Evolutionary conservation across 352 stramenopile genomes (phyloP), one percentile per base, ranked within the genome.

Genomic region (Phytopythium litorale): DNA sequence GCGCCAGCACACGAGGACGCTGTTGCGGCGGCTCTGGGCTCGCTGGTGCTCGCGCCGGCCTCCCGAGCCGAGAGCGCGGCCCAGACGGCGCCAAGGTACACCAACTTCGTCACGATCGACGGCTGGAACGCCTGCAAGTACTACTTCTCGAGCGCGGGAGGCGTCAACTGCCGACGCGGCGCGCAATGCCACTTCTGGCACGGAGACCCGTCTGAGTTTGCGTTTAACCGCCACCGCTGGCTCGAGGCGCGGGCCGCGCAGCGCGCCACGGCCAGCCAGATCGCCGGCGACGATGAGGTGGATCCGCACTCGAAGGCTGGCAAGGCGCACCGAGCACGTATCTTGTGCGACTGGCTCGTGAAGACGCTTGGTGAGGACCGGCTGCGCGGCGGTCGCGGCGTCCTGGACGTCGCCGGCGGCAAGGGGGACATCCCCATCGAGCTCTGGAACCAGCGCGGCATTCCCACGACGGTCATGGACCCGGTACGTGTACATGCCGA

Each of bases 351-450:
- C 28, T 97, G 88, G 83, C 75, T 97, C 28, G 72, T 97, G 3
- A 68, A 86, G 12, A 68, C 63, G n/a, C 67, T 94, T 38, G 78
- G 89, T 0, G 54, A 70, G 9, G 62, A 70, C 19, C 35, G 42
- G 11, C 67, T 97, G 30, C 60, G 60, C n/a, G 7, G 43, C 1
- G 85, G 88, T 9, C 70, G 70, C 4, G 89, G 89, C 16, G 88
- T 97, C 6, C 53, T 97, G n/a, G 89, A 97, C 49, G 76, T 97
- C 9, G 89, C 89, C 38, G 89, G 89, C 25, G 89, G 89, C 45
- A 94, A 94, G 72, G 89, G 89, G 35, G 85, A 96, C 62, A 92
- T 97, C 50, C 69, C 77, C 18, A 88, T 96, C 63, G 77, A 96
- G 66, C 72, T 97, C 12, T 89, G 80, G 73, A 90, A 92, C 54